Base-by-base conservation (phyloP, 2,329 filamentous ascomycete species). In the Fusarium marasasianum region DNA sequence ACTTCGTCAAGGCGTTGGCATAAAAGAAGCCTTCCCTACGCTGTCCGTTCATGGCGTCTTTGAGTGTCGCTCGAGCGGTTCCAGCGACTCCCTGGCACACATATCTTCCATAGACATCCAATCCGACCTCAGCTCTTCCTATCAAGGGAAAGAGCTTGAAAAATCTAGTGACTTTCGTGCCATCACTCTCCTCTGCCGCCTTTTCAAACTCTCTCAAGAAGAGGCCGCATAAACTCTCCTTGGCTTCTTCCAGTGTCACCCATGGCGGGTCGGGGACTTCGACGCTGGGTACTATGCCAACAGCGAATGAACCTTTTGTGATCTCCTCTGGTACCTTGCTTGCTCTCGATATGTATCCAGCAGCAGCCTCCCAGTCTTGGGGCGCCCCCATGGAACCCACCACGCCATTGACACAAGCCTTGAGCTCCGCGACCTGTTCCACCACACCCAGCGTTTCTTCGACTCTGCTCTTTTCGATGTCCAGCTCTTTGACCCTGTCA, bases 131-230 rank as follows among this genome's bases (percentile, higher is more conserved):
- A 6, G 94, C 92, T 70, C 95, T 90, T 20, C 93, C 95, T 79
- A 99, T 98, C 41, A 99, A 86, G 22, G 96, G 96, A 78, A 99
- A 99, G 43, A 99, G 86, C 85, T 99, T 99, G 86, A 99, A 99
- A 86, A 99, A 99, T 47, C 96, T 88, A 3, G 96, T 98, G 60
- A 99, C 94, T 81, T 93, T 94, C 31, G 93, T 89, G 8, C 94
- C 95, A 78, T 98, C 95, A n/a, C 90, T 92, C 47, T 96, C 95
- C 71, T 90, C 89, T 5, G 95, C 93, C 1, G 96, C 96, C 82
- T 93, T 96, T 79, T 98, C 95, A 77, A 99, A 99, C 84, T 99
- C 96, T 68, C 96, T 89, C 80, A 98, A 83, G 83, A 99, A 99
- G 67, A 99, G 86, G 2, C 91, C 92, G 80, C 96, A 98, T 57